Evolutionary conservation across 2,329 filamentous ascomycete genomes (phyloP).

Genomic region (Ambrosiella xylebori): DNA sequence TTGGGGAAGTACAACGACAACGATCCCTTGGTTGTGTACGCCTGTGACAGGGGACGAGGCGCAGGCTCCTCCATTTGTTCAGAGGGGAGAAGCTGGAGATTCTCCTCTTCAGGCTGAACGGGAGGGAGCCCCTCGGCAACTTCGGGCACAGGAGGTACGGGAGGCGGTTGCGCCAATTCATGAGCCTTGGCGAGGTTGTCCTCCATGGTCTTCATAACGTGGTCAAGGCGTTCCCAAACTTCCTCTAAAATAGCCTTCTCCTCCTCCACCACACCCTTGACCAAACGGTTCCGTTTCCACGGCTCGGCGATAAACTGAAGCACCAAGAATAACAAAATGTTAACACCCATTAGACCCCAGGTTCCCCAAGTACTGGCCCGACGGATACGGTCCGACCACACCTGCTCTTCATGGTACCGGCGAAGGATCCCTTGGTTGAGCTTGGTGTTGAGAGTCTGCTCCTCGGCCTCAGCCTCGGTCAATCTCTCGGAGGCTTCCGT

Average conservation of each 20-base stretch:
- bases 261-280: slow-evolving; percentile 67
- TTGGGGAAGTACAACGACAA: slow-evolving; percentile 9
- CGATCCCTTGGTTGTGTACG: slow-evolving; percentile 4
- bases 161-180: slow-evolving; percentile 2
- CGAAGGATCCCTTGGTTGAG: slow-evolving; percentile 72
- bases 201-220: slow-evolving; percentile 12
- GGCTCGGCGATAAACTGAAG: slow-evolving; percentile 85
- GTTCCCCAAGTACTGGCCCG: slow-evolving; percentile 97
- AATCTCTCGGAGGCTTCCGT: slow-evolving; percentile 53
- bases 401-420: slow-evolving; percentile 96
- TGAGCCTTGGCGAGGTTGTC: slow-evolving; percentile 9
- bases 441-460: slow-evolving; percentile 58
- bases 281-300: slow-evolving; percentile 67
- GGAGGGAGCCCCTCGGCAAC: background rate
- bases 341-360: slow-evolving; percentile 94
- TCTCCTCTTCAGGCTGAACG: background rate
- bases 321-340: slow-evolving; percentile 72
- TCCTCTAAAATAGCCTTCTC: slow-evolving; percentile 42
- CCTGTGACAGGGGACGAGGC: background rate
- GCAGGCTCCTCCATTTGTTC: background rate
- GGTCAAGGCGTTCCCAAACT: slow-evolving; percentile 19
- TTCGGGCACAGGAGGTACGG: background rate
- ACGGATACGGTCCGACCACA: slow-evolving; percentile 95
- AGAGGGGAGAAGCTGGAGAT: background rate
- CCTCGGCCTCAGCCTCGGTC: slow-evolving; percentile 56